A percentile compares a stretch with the other conserved stretches of the same genome.
Conservation (phyloP, 768 basidiomycete species). For the Boletus bicolor region DNA sequence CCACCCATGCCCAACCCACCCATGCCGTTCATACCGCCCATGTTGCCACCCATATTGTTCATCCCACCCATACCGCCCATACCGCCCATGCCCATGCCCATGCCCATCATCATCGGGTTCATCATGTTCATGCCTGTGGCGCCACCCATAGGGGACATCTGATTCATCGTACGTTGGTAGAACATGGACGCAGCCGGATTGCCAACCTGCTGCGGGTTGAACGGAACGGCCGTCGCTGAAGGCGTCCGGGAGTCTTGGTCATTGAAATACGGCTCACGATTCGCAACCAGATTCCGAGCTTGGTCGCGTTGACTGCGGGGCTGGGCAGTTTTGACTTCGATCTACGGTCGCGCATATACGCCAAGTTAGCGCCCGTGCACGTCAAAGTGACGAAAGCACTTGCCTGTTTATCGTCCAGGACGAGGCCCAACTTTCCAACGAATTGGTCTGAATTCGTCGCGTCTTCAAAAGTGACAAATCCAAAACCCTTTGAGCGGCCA, state of each 20-base stretch:
- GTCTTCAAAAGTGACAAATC: slow-evolving; percentile 80
- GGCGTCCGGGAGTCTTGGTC: slow-evolving; percentile 37
- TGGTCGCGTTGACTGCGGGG: slow-evolving; percentile 64
- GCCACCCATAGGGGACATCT: slow-evolving; percentile 43
- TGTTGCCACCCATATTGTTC: slow-evolving; percentile 22
- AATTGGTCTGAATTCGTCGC: slow-evolving; percentile 60
- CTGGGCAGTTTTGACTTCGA: slow-evolving; percentile 81
- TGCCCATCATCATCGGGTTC: slow-evolving; percentile 46
- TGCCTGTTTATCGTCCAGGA: slow-evolving; percentile 77
- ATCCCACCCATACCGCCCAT: slow-evolving; percentile 35
- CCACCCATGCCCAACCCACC: slow-evolving; percentile 14
- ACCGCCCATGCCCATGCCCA: slow-evolving; percentile 49
- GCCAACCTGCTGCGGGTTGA: slow-evolving; percentile 34
- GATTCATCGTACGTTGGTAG: slow-evolving; percentile 37
- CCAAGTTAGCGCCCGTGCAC: background rate
- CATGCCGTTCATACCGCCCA: no score
- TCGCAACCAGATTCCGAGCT: slow-evolving; percentile 33
- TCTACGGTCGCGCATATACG: slow-evolving; percentile 38
- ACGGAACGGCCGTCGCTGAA: slow-evolving; percentile 30
- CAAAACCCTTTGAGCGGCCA: slow-evolving; percentile 76
- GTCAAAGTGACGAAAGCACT: slow-evolving; percentile 15
- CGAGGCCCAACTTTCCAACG: slow-evolving; percentile 62
- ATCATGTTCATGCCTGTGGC: slow-evolving; percentile 50
- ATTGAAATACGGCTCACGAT: slow-evolving; percentile 31
- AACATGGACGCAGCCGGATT: slow-evolving; percentile 35